Evolutionary conservation across 345 rosid genomes (phyloP), one percentile per base, ranked within the genome.

Genomic region (Salix purpurea): DNA sequence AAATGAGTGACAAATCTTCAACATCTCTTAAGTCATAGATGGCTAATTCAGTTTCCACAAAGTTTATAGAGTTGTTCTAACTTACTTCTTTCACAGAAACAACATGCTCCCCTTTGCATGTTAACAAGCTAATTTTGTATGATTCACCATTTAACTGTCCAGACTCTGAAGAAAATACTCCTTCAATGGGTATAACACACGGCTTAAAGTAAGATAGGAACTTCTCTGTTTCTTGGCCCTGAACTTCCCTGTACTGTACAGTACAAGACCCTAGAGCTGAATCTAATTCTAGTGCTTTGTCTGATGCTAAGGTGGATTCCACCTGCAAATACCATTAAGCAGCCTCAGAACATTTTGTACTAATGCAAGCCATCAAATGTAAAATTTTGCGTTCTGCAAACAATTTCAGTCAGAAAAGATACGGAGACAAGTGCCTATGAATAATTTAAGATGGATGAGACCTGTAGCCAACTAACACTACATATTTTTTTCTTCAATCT

Each of bases 161-260:
- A n/a, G 67, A 50, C 76, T 78, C 81, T 18, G 91, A 86, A 8
- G 83, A 77, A 78, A 75, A 86, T 26, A 77, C 86, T 74, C 98
- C 97, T 85, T 94, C 89, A 39, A 84, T 65, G 12, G 97, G 98
- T 83, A 94, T 89, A 26, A 94, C 85, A 81, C 98, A 94, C 64
- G 97, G 98, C 78, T 86, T 92, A 77, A 94, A 94, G 77, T 92
- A 91, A 14, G 98, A 92, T 76, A 92, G 84, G 79, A 94, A 91
- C 77, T 84, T 90, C 82, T 83, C 90, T 0, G 94, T 92, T 85
- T 92, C 98, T 81, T 80, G 89, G 83, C 97, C 97, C 84, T 92
- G 93, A 83, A 91, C 89, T 88, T 94, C 98, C 70, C 90, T 83
- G 74, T 94, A 94, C 76, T 94, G 98, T 70, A 94, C 98, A 0